Evolutionary conservation across 345 rosid species (phyloP).

Genomic region (Salix caprea): DNA sequence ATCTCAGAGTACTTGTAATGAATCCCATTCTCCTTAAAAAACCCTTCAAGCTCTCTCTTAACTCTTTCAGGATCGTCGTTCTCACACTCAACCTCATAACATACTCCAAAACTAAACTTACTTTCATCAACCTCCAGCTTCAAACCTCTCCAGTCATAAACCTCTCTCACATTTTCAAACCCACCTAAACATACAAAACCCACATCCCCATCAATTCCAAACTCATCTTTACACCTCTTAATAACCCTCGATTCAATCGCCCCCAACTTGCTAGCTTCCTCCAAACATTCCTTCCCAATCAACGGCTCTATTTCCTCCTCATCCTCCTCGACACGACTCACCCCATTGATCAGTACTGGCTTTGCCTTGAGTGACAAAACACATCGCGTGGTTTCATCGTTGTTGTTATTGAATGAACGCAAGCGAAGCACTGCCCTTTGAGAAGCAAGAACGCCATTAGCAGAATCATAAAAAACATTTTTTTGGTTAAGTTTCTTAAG

Average conservation of each 20-base stretch:
- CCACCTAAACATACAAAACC: slow-evolving; percentile 75
- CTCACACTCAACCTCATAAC: slow-evolving; percentile 84
- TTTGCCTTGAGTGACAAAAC: slow-evolving; percentile 62
- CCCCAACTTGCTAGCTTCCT: slow-evolving; percentile 39
- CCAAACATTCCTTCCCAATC: slow-evolving; percentile 42
- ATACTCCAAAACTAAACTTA: slow-evolving; percentile 56
- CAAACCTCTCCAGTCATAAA: slow-evolving; percentile 63
- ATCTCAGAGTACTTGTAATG: slow-evolving; percentile 51
- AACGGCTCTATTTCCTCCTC: slow-evolving; percentile 63
- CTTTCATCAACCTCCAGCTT: slow-evolving; percentile 87
- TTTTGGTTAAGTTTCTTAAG: slow-evolving; percentile 59
- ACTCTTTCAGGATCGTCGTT: slow-evolving; percentile 61
- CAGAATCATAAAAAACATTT: slow-evolving; percentile 70
- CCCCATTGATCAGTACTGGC: slow-evolving; percentile 54
- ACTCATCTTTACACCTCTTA: slow-evolving; percentile 59
- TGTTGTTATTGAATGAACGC: slow-evolving; percentile 45
- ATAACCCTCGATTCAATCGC: slow-evolving; percentile 47
- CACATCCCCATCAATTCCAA: slow-evolving; percentile 41
- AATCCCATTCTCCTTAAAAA: slow-evolving; percentile 52
- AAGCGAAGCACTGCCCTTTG: slow-evolving; percentile 57
- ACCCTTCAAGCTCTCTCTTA: slow-evolving; percentile 56
- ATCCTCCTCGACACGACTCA: slow-evolving; percentile 85
- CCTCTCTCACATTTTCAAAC: slow-evolving; percentile 66
- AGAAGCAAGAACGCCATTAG: slow-evolving; percentile 46
- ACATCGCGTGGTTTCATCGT: slow-evolving; percentile 33